phyloP scores from a whole-genome alignment of 768 basidiomycete species.

The Mycena rebaudengoi region DNA sequence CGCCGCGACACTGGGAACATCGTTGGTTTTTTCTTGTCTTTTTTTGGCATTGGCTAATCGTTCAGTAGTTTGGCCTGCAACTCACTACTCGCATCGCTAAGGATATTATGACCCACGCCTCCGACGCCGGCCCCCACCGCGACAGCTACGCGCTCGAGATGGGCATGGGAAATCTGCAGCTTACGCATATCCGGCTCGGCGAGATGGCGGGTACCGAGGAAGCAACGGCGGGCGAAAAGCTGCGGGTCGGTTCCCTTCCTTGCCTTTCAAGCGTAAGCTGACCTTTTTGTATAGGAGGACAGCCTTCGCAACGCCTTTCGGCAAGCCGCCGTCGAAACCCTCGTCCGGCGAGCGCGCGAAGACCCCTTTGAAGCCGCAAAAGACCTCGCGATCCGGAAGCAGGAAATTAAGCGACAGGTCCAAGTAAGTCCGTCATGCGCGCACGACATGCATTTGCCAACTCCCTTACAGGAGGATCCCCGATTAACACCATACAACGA shows the following conservation, averaged over 20 bases:
- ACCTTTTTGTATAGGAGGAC: neutral
- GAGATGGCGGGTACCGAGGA: neutral
- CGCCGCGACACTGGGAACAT: neutral
- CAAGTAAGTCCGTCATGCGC: neutral
- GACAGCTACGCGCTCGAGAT: neutral
- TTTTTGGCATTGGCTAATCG: neutral
- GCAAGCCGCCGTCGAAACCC: neutral
- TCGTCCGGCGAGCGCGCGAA: neutral
- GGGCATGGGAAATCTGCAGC: neutral
- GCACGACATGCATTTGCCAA: too few relatives aligned
- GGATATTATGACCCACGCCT: neutral
- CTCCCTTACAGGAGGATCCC: too few relatives aligned
- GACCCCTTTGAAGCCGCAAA: too few relatives aligned
- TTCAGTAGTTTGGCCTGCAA: neutral
- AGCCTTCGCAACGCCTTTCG: neutral
- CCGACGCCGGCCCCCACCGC: neutral
- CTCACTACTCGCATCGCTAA: neutral
- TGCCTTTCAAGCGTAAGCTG: neutral
- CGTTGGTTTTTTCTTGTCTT: neutral
- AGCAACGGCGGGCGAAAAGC: neutral
- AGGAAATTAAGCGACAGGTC: neutral
- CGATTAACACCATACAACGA: too few relatives aligned
- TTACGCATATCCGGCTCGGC: neutral
- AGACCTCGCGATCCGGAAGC: too few relatives aligned
- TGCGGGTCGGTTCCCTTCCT: neutral